phyloP scores from a whole-genome alignment of 768 basidiomycete species.

The Tubosaeta sp. region DNA sequence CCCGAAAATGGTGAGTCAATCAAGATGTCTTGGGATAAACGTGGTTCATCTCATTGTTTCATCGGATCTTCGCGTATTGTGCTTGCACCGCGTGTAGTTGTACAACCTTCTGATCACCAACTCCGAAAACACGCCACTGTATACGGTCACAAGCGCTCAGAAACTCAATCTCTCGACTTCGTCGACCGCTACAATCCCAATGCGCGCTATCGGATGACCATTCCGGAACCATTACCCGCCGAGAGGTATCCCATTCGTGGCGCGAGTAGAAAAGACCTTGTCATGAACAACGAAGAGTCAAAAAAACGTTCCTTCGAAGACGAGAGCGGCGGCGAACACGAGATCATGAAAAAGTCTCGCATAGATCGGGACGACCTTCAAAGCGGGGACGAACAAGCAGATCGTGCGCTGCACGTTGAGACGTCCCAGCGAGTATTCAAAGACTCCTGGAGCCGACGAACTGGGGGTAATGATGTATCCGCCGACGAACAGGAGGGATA shows the following conservation, averaged over 20 bases:
- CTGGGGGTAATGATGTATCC: conserved; percentile 38
- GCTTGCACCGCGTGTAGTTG: conserved; percentile 22
- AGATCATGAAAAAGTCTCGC: conserved; percentile 49
- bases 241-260: conserved; percentile 27
- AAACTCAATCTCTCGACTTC: conserved; percentile 26
- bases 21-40: conserved; percentile 15
- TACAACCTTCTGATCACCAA: conserved; percentile 18
- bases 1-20: conserved; percentile 44
- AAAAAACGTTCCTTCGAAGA: conserved; percentile 44
- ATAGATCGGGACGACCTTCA: conserved; percentile 46
- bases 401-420: conserved; percentile 29
- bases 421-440: conserved; percentile 43
- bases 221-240: conserved; percentile 8
- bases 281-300: conserved; percentile 27
- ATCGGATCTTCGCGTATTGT: conserved; percentile 19
- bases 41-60: conserved; percentile 25
- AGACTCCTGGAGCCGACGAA: conserved; percentile 42
- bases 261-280: conserved; percentile 29
- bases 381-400: conserved; percentile 47
- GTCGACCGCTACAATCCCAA: conserved; percentile 37
- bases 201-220: conserved; percentile 8
- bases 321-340: conserved; percentile 39
- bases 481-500: conserved; percentile 43
- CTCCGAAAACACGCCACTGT: conserved; percentile 9
- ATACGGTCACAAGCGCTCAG: conserved; percentile 17